A percentile compares a stretch with the other conserved stretches of the same genome.
phyloP scores from a whole-genome alignment of 306 rosid species.

The Glycine latifolia region DNA sequence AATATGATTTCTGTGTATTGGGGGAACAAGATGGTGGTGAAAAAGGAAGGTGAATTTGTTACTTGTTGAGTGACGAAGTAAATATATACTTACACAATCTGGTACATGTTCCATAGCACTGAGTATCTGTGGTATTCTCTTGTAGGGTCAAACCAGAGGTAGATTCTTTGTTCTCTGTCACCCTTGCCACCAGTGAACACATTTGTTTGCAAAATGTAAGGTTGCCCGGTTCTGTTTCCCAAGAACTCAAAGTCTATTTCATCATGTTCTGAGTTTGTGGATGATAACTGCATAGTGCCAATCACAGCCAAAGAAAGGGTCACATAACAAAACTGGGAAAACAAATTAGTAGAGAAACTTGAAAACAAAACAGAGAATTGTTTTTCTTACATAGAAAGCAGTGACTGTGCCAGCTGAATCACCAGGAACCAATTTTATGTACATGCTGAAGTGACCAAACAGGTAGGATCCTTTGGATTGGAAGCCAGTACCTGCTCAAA shows the following conservation, averaged over 20 bases:
- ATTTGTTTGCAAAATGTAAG: slow-evolving; percentile 85
- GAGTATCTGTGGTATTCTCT: slow-evolving; percentile 76
- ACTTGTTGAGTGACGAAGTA: background rate
- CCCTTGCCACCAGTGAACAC: slow-evolving; percentile 94
- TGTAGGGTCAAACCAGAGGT: slow-evolving; percentile 96
- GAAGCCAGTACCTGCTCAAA: slow-evolving; percentile 72
- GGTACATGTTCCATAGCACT: slow-evolving; percentile 77
- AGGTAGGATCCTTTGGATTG: slow-evolving; percentile 86
- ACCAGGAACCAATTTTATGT: slow-evolving; percentile 70
- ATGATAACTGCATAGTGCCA: slow-evolving; percentile 66
- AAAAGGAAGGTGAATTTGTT: slow-evolving; percentile 13
- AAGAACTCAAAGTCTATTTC: slow-evolving; percentile 95
- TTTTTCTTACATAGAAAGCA: slow-evolving; percentile 75
- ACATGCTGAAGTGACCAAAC: slow-evolving; percentile 88
- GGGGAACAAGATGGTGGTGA: background rate
- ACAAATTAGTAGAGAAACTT: background rate
- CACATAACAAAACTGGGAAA: background rate
- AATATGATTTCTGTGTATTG: too few relatives aligned
- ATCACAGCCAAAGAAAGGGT: background rate
- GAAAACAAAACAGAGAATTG: background rate
- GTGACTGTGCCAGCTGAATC: slow-evolving; percentile 92
- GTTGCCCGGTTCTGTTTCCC: slow-evolving; percentile 94
- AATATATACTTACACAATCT: slow-evolving; percentile 65
- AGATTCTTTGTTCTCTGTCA: slow-evolving; percentile 87
- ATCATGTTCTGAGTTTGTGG: slow-evolving; percentile 85